Conservation (phyloP, 768 basidiomycete species). For the Boletus rufocinnamomeus region DNA sequence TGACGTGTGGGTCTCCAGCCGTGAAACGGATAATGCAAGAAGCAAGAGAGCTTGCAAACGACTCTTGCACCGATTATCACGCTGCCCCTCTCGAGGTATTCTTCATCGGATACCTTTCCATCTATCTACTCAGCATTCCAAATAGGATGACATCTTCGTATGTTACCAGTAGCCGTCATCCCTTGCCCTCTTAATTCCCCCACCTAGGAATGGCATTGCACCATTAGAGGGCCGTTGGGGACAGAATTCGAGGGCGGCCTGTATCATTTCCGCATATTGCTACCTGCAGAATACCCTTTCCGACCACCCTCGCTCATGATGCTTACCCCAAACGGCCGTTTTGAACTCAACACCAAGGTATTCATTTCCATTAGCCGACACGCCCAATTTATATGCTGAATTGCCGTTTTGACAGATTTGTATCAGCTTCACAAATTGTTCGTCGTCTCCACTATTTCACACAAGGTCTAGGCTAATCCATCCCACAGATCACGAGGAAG, state of each 20-base stretch:
- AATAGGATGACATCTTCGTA: conserved; percentile 87
- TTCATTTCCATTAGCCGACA: conserved; percentile 25
- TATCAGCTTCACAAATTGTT: conserved; percentile 90
- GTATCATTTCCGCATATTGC: conserved; percentile 91
- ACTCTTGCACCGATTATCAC: conserved; percentile 83
- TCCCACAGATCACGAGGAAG: conserved; percentile 82
- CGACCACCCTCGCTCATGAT: conserved; percentile 95
- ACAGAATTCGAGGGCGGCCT: conserved; percentile 94
- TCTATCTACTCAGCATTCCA: conserved; percentile 13
- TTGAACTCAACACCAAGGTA: conserved; percentile 95
- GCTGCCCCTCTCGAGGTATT: conserved; percentile 79
- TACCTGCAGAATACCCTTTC: conserved; percentile 96
- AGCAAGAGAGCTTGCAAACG: conserved; percentile 82
- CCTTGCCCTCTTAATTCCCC: conserved; percentile 24
- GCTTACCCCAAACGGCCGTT: conserved; percentile 95
- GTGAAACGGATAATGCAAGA: conserved; percentile 98
- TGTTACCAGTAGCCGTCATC: conserved; percentile 28
- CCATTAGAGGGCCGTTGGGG: conserved; percentile 83
- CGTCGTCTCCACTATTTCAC: conserved; percentile 34
- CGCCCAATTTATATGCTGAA: conserved; percentile 13
- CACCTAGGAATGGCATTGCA: conserved; percentile 91
- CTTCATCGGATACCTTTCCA: conserved; percentile 1
- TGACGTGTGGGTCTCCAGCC: conserved; percentile 45
- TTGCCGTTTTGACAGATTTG: conserved; percentile 60
- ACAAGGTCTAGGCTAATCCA: conserved; percentile 32